Evolutionary conservation across 2,329 filamentous ascomycete genomes (phyloP).

Genomic region (Chaetomiaceae sp.): DNA sequence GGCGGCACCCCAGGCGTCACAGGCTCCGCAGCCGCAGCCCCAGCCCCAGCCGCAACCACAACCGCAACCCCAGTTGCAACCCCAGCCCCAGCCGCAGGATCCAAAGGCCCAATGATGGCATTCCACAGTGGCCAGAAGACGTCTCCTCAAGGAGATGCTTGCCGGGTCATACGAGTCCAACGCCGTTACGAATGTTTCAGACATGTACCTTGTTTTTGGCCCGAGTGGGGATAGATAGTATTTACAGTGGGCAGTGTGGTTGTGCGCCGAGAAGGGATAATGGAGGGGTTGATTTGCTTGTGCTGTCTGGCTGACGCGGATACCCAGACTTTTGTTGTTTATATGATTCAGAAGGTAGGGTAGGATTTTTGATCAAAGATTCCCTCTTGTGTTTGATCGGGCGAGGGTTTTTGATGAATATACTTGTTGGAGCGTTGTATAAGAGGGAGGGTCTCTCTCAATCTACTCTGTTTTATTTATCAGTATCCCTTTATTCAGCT

Average conservation of each 20-base stretch:
- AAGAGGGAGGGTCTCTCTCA: too few relatives aligned
- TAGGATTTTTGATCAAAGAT: neutral
- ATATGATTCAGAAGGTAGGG: neutral
- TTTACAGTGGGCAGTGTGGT: too few relatives aligned
- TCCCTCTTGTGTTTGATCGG: neutral
- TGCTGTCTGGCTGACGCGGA: constrained; percentile 1
- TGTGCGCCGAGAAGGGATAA: neutral
- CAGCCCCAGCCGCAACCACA: neutral
- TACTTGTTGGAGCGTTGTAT: too few relatives aligned
- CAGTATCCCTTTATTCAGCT: neutral
- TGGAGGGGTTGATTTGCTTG: neutral
- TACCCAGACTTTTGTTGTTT: constrained; percentile 7
- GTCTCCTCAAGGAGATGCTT: neutral
- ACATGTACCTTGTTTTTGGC: neutral
- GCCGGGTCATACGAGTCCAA: neutral
- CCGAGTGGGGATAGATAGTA: neutral
- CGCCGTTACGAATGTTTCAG: constrained; percentile 10
- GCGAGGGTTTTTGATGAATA: neutral
- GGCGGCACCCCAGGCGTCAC: neutral
- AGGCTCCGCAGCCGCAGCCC: neutral
- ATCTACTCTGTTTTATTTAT: neutral
- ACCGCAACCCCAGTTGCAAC: too few relatives aligned
- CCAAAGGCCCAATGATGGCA: neutral
- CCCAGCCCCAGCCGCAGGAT: constrained; percentile 1
- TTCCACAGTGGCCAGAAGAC: neutral